These are phyloP conservation scores for Sindora glabra DNA, from an alignment of 306 rosid genomes.

Conservation along the genomic window DNA sequence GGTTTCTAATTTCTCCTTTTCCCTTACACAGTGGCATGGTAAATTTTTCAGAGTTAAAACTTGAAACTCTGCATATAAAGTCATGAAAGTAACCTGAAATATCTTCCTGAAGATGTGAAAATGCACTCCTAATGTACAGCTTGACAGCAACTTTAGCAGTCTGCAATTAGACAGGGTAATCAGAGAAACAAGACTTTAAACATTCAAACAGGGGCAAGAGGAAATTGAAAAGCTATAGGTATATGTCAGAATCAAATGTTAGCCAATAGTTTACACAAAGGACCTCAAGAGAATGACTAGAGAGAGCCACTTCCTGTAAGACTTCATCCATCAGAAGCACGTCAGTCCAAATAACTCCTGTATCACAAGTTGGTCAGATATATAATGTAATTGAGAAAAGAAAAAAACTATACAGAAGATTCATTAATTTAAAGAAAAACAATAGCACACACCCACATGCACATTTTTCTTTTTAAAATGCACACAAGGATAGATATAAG, in stretches of 20 bases:
- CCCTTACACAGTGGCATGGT: background rate
- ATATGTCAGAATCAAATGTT: constrained; percentile 8
- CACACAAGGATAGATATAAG: background rate
- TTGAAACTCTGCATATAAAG: constrained; percentile 10
- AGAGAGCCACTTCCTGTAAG: constrained; percentile 58
- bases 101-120: constrained; percentile 59
- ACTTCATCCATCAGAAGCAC: constrained; percentile 65
- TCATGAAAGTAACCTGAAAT: constrained; percentile 48
- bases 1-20: background rate
- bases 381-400: background rate
- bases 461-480: background rate
- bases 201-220: background rate
- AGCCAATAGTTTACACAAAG: constrained; percentile 11
- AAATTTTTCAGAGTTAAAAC: constrained; percentile 10
- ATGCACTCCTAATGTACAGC: constrained; percentile 38
- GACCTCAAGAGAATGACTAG: constrained; percentile 64
- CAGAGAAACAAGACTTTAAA: constrained; percentile 5
- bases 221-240: constrained; percentile 8
- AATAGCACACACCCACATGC: background rate
- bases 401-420: background rate
- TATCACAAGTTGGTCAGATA: constrained; percentile 1
- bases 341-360: constrained; percentile 68
- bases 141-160: constrained; percentile 46
- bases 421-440: background rate
- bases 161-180: constrained; percentile 34